Conservation (phyloP, 179 eudicot genomes). For the Drosera spatulata region DNA sequence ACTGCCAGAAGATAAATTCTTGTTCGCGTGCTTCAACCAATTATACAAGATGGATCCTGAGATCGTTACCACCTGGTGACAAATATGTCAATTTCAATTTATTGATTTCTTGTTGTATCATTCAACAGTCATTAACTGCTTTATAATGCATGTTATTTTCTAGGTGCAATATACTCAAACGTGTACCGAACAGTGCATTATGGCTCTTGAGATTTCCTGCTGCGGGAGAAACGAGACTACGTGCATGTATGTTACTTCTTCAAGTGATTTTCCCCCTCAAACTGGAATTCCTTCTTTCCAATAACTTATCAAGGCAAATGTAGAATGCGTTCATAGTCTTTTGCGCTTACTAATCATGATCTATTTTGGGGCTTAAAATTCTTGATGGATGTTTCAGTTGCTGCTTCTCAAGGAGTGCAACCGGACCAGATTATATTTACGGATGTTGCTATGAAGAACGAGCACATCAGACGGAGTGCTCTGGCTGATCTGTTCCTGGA, state of each 20-base stretch:
- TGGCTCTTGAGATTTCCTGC: constrained; percentile 98
- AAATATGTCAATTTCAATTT: not conserved
- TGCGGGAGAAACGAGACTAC: constrained; percentile 92
- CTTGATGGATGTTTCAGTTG: constrained; percentile 35
- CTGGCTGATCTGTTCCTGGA: constrained; percentile 96
- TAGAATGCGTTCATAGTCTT: not conserved
- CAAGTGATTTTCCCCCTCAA: too few species aligned
- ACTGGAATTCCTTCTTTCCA: too few species aligned
- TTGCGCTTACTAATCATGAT: not conserved
- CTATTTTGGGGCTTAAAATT: not conserved
- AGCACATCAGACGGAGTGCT: constrained; percentile 89
- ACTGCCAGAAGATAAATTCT: constrained; percentile 82
- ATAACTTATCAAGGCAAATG: too few species aligned
- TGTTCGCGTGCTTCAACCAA: constrained; percentile 97
- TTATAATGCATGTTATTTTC: not conserved
- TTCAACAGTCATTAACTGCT: not conserved
- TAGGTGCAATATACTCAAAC: constrained; percentile 98
- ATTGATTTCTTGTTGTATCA: not conserved
- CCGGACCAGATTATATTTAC: constrained; percentile 94
- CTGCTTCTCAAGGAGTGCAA: constrained; percentile 94
- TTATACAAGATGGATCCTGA: constrained; percentile 98
- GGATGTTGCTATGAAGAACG: constrained; percentile 92
- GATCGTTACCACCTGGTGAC: constrained; percentile 79
- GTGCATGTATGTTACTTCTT: constrained; percentile 49
- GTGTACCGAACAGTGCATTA: constrained; percentile 88